Evolutionary conservation across 306 rosid genomes (phyloP).

Genomic region (Lathyrus tuberosus): DNA sequence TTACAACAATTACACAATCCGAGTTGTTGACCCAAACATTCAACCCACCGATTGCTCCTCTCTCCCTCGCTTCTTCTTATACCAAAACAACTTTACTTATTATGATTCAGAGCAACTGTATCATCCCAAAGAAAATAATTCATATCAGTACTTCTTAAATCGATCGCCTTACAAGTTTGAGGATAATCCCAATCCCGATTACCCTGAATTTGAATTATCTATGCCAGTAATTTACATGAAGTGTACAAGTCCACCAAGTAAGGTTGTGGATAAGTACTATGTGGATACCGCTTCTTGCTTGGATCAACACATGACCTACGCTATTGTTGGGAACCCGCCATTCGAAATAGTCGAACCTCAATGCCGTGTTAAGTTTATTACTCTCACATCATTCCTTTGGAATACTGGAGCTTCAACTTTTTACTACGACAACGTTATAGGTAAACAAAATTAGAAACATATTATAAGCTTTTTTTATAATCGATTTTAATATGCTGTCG

Average conservation of each 20-base stretch:
- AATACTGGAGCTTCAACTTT: no score
- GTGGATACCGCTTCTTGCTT: not conserved
- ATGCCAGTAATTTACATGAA: not conserved
- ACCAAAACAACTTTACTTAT: not conserved
- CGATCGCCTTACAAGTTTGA: not conserved
- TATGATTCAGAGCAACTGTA: no score
- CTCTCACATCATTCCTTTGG: no score
- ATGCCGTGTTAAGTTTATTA: not conserved
- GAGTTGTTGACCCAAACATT: constrained; percentile 25
- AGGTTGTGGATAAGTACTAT: not conserved
- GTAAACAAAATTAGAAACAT: no score
- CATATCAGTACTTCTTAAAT: not conserved
- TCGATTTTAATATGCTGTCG: no score
- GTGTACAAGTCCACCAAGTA: constrained; percentile 4
- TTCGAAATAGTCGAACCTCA: not conserved
- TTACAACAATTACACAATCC: constrained; percentile 37
- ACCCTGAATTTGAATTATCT: not conserved
- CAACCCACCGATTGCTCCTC: constrained; percentile 27
- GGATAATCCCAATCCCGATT: no score
- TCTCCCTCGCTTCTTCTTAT: constrained; percentile 31
- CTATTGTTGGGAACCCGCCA: not conserved
- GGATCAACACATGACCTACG: not conserved
- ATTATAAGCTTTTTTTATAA: no score
- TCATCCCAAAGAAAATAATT: not conserved
- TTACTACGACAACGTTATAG: no score